Base-by-base conservation (phyloP, 257 asterid genomes). In the Penstemon davidsonii region DNA sequence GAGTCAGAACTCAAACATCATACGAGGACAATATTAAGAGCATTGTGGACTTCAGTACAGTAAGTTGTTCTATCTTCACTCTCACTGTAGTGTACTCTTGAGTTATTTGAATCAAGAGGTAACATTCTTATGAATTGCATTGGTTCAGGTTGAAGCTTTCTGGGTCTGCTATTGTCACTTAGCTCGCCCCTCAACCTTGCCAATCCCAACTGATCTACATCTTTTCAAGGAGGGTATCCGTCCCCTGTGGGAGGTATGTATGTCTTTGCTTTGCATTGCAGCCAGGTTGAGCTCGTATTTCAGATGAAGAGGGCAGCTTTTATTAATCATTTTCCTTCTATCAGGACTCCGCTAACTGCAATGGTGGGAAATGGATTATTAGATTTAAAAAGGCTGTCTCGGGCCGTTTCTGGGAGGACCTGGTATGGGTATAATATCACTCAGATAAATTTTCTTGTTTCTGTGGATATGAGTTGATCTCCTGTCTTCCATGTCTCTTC, bases 391-490 rank as follows among this genome's bases (percentile, higher is more conserved):
- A 94, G 79, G 82, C 84, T 55, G 90, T 94, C 58, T 83, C 99
- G 1, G 97, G 99, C 69, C 97, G 96, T 54, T 94, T 91, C 52
- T 94, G 99, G 99, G 99, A 94, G 78, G 99, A 94, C 82, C 85
- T 94, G 91, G 99, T 93, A 85, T 73, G 89, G 33, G 33, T 2
- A 25, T 25, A 25, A 25, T 25, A 25, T 25, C 33, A 25, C 33
- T 25, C 33, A 0, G 33, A 25, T 25, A 25, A 25, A 25, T 25
- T 1, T 25, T 25, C 33, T 25, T 25, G 33, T 25, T 25, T 25
- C 33, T 25, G 33, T 25, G 33, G 33, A 25, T 25, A 25, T 25
- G 33, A 25, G 33, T 25, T 25, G 33, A 2, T 25, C 33, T 25
- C 33, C 33, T 2, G 33, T 25, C 33, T 25, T 25, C 33, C 33